Conservation (phyloP, 495 filamentous ascomycete species). For the Hypoxylon intermedium region DNA sequence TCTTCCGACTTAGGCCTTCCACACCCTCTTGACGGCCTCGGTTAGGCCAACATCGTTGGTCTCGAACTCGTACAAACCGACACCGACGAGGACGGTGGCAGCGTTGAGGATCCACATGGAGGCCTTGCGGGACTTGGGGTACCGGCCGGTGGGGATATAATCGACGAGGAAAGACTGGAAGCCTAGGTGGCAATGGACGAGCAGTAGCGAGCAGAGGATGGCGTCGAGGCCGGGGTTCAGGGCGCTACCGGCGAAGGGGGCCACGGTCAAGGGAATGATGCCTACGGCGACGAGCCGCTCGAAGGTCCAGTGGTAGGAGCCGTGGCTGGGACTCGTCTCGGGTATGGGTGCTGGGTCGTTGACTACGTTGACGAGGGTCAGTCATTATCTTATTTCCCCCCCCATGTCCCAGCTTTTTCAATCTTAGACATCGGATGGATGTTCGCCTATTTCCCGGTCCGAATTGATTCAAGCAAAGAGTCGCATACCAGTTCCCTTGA, state of each 20-base stretch:
- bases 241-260: conserved; percentile 89
- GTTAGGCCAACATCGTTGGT: conserved; percentile 98
- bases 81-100: conserved; percentile 78
- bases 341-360: conserved; percentile 89
- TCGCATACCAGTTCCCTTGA: conserved; percentile 78
- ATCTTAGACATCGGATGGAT: neutral
- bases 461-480: conserved; percentile 11
- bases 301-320: conserved; percentile 98
- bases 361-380: conserved; percentile 56
- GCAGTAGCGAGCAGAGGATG: conserved; percentile 77
- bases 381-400: conserved; percentile 20
- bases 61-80: conserved; percentile 97
- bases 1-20: conserved; percentile 67
- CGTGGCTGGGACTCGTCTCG: conserved; percentile 72
- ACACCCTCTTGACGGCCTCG: conserved; percentile 83
- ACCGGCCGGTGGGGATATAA: conserved; percentile 78
- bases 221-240: conserved; percentile 90
- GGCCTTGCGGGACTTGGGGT: conserved; percentile 68
- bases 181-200: conserved; percentile 93
- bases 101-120: conserved; percentile 80
- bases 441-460: neutral
- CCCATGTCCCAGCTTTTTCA: neutral
- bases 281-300: conserved; percentile 81
- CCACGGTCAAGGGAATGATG: conserved; percentile 84
- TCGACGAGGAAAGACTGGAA: conserved; percentile 90